phyloP scores from a whole-genome alignment of 2,329 filamentous ascomycete genomes.

The Nemania abortiva region DNA sequence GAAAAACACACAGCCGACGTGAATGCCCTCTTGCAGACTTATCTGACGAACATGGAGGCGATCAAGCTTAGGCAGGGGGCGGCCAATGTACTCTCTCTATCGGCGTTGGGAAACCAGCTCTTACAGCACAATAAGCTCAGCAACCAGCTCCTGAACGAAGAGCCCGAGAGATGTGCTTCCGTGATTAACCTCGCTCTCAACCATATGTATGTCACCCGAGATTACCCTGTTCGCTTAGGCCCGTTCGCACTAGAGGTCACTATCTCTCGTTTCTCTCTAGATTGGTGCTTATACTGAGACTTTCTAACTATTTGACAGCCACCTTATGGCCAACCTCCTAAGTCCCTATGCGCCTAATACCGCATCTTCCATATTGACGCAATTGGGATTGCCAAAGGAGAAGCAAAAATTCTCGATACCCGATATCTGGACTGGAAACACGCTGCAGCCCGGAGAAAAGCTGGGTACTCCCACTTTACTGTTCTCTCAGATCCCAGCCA shows the following conservation, averaged over 20 bases:
- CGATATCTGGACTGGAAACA: slow-evolving; percentile 71
- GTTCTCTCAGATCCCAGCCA: slow-evolving; percentile 84
- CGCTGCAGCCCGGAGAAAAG: slow-evolving; percentile 78
- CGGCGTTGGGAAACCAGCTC: slow-evolving; percentile 60
- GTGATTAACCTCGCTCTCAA: slow-evolving; percentile 86
- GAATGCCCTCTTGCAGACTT: slow-evolving; percentile 74
- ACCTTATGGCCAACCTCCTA: slow-evolving; percentile 82
- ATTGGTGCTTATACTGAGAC: neutral
- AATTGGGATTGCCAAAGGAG: slow-evolving; percentile 70
- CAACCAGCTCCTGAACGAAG: slow-evolving; percentile 66
- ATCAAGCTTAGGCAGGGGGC: slow-evolving; percentile 78
- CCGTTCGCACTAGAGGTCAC: neutral
- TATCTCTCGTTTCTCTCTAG: neutral
- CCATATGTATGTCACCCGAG: slow-evolving; percentile 63
- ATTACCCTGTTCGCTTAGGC: neutral
- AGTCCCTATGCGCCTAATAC: slow-evolving; percentile 52
- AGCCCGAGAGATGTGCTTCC: slow-evolving; percentile 66
- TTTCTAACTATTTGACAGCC: slow-evolving; percentile 47
- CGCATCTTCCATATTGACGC: slow-evolving; percentile 78
- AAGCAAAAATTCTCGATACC: slow-evolving; percentile 66
- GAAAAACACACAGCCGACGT: slow-evolving; percentile 66
- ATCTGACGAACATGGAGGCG: slow-evolving; percentile 75
- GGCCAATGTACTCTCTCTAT: slow-evolving; percentile 40
- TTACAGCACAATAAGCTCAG: slow-evolving; percentile 66
- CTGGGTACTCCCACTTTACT: slow-evolving; percentile 84